Evolutionary conservation across 1,139 yeast genomes (phyloP), one percentile per base, ranked within the genome.

Genomic region (Debaryomycetaceae sp.): DNA sequence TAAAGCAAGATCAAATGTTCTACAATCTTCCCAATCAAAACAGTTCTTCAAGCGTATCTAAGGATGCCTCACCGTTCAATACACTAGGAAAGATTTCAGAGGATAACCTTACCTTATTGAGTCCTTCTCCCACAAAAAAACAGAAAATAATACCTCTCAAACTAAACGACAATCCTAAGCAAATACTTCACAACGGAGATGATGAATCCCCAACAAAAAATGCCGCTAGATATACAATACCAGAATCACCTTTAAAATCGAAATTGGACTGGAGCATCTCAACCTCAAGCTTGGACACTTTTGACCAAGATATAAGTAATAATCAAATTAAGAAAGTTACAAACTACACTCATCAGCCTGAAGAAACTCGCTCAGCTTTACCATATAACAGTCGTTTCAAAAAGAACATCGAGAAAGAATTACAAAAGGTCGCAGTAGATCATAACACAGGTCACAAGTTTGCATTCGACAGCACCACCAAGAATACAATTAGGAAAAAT

Each of bases 81-180:
- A 8, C 14, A 6, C 27, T 31, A 11, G n/a, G 29, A 17, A 31
- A 33, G 7, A 31, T 44, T 6, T 29, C 42, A 23, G 56, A 50
- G 17, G 66, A 62, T 43, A 65, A 66, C 34, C 49, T 66, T 14
- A 48, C 66, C 39, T 48, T 62, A 14, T 52, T 69, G 23, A 60
- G 62, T 31, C 69, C 72, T 2, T 68, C 74, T 0, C 73, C 69
- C 2, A 56, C 63, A 1, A 64, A 62, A 39, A 57, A 50, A 35
- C 22, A 29, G 8, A 43, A 39, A 35, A 6, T 38, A 5, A 41
- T 44, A 6, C 41, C 49, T 52, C 37, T 52, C 44, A 40, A 50
- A 42, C 24, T 29, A 36, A 13, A 24, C 24, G 17, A 24, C 38
- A 9, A 22, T 31, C 31, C 39, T 11, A 34, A 40, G 11, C 11